A percentile compares a stretch with the other conserved stretches of the same genome.
These are phyloP conservation scores for Pythium aquatile DNA, from an alignment of 352 stramenopile species.

Conservation along the genomic window DNA sequence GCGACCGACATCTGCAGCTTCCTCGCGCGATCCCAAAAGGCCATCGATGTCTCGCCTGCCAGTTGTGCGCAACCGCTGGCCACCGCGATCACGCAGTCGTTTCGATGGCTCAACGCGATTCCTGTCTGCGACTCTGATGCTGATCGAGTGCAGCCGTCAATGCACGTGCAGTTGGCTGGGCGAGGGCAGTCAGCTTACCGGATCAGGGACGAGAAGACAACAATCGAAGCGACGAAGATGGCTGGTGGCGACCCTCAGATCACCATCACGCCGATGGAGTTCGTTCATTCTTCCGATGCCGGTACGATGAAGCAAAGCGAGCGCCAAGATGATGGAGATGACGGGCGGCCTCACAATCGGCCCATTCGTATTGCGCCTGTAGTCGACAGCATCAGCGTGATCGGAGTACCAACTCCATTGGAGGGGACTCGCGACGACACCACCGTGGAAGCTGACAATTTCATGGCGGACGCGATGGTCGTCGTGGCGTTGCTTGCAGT, in stretches of 20 bases:
- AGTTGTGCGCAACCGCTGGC: conserved; percentile 26
- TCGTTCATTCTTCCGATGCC: neutral
- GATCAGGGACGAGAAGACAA: neutral
- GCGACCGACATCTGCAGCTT: conserved; percentile 47
- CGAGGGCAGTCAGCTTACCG: neutral
- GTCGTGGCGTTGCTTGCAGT: neutral
- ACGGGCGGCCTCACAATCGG: neutral
- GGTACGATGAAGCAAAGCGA: neutral
- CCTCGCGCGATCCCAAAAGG: conserved; percentile 16
- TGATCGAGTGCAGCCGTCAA: neutral
- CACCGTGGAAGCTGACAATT: neutral
- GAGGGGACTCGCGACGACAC: neutral
- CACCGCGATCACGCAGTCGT: conserved; percentile 28
- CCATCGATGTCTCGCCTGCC: conserved; percentile 4
- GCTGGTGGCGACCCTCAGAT: neutral
- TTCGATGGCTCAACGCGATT: conserved; percentile 43
- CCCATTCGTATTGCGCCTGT: neutral
- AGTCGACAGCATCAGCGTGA: neutral
- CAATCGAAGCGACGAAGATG: neutral
- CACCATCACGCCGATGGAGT: neutral
- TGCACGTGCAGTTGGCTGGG: neutral
- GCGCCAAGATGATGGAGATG: neutral
- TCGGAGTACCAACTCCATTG: too few relatives aligned
- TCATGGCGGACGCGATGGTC: neutral
- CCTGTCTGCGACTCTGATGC: conserved; percentile 19